These are phyloP conservation scores for Mycena chlorophos DNA, from an alignment of 768 basidiomycete genomes.

Conservation along the genomic window DNA sequence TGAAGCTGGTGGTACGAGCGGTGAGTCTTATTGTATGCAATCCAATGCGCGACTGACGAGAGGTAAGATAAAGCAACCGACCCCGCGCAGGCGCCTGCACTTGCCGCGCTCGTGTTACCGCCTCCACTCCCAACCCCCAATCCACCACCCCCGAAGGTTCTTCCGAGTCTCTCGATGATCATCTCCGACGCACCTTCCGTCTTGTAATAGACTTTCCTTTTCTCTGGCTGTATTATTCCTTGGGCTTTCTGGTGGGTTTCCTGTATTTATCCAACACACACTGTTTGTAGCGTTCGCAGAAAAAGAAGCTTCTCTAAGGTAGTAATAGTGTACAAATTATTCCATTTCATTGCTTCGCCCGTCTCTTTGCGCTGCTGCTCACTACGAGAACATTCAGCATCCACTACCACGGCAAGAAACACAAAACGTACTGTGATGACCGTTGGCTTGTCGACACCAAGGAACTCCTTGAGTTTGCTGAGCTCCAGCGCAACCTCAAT, in stretches of 20 bases:
- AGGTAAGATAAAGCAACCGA: no score
- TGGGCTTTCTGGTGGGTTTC: neutral
- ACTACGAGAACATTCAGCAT: no score
- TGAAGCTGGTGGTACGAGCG: neutral
- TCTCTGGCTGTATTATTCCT: neutral
- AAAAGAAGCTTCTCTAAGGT: neutral
- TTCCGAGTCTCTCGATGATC: neutral
- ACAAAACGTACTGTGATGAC: constrained; percentile 81
- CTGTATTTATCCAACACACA: neutral
- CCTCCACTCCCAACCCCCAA: neutral
- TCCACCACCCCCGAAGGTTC: neutral
- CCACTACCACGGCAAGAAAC: neutral
- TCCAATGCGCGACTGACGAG: no score
- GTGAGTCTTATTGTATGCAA: no score
- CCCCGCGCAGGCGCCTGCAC: no score
- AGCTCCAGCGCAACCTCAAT: constrained; percentile 93
- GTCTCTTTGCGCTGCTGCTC: no score
- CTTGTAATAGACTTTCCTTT: neutral
- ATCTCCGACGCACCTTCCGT: neutral
- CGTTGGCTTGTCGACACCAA: constrained; percentile 87
- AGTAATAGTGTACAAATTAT: neutral
- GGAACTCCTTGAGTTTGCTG: constrained; percentile 81
- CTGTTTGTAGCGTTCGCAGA: neutral
- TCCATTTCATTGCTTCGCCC: neutral
- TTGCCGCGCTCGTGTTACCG: no score